Conservation (phyloP, 495 filamentous ascomycete species). For the Penicillium cataractarum region DNA sequence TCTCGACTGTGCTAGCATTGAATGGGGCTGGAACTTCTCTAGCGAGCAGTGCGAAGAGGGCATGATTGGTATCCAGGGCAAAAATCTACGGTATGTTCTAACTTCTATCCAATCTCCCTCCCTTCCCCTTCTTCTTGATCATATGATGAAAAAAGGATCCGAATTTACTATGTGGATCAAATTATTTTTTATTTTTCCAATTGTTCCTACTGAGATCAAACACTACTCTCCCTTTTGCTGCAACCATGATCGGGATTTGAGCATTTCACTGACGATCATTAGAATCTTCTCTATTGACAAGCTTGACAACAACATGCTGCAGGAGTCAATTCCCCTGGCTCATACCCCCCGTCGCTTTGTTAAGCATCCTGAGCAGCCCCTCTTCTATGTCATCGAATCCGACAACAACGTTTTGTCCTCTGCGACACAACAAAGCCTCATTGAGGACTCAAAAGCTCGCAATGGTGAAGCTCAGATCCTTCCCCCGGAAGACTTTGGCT, state of each 20-base stretch:
- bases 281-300: conserved; percentile 93
- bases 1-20: conserved; percentile 81
- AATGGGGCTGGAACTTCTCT: conserved; percentile 95
- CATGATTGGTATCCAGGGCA: conserved; percentile 92
- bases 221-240: background rate
- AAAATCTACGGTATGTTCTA: conserved; percentile 80
- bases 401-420: conserved; percentile 86
- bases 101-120: conserved; percentile 12
- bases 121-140: conserved; percentile 27
- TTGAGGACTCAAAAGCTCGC: conserved; percentile 64
- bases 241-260: background rate
- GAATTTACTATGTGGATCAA: conserved; percentile 57
- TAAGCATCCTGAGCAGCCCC: conserved; percentile 81
- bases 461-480: conserved; percentile 72
- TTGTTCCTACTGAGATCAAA: conserved; percentile 72
- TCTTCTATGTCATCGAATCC: conserved; percentile 92
- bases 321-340: conserved; percentile 84
- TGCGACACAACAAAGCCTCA: conserved; percentile 68
- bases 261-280: conserved; percentile 34
- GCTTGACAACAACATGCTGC: conserved; percentile 81
- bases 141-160: conserved; percentile 70
- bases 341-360: conserved; percentile 89
- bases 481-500: conserved; percentile 85
- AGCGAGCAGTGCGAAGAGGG: conserved; percentile 91
- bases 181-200: conserved; percentile 61